These are phyloP conservation scores for Neurospora pannonica DNA, from an alignment of 495 filamentous ascomycete species.

Conservation along the genomic window DNA sequence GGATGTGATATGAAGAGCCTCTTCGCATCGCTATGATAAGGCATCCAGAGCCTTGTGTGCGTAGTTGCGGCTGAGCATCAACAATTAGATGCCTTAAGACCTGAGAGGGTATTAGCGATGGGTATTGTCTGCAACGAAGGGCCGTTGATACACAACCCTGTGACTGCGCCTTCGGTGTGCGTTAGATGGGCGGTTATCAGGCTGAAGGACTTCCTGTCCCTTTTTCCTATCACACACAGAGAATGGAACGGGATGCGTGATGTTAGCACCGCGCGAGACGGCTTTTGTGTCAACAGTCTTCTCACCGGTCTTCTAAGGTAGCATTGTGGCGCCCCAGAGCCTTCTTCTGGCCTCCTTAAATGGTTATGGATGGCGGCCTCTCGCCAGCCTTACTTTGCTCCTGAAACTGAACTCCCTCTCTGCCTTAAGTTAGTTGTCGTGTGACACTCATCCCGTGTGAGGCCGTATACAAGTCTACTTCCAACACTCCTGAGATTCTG, in stretches of 20 bases:
- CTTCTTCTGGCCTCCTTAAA: background rate
- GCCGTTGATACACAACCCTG: background rate
- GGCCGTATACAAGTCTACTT: background rate
- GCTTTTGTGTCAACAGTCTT: background rate
- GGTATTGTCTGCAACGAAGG: background rate
- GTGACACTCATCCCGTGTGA: background rate
- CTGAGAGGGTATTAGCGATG: background rate
- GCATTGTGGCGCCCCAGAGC: background rate
- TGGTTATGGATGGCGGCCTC: background rate
- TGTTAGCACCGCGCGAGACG: background rate
- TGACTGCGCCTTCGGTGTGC: background rate
- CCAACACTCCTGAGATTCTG: background rate
- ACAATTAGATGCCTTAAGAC: background rate
- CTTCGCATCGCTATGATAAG: background rate
- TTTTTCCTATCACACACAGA: background rate
- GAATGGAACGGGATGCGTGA: background rate
- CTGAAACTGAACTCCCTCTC: background rate
- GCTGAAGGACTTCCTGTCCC: background rate
- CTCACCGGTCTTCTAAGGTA: background rate
- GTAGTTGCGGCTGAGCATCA: background rate
- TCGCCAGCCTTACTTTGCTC: background rate
- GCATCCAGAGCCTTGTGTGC: background rate
- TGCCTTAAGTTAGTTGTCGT: background rate
- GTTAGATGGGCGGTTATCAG: background rate
- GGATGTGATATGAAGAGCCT: fast-evolving